Conservation (phyloP, 2,329 filamentous ascomycete genomes). For the Magnaporthiopsis incrustans region DNA sequence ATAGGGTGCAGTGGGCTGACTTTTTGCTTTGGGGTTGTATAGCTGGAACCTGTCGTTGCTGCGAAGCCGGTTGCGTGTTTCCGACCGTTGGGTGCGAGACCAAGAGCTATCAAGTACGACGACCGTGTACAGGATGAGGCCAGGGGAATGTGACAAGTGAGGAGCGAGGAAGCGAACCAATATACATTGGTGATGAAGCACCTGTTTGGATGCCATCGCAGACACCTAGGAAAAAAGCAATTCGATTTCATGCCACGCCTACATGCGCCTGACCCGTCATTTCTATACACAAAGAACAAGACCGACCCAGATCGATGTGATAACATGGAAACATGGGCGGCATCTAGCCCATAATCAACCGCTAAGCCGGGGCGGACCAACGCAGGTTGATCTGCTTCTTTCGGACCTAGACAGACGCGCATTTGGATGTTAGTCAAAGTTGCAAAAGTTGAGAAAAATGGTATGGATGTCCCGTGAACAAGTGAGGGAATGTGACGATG, state of each 20-base stretch:
- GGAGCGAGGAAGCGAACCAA: not conserved
- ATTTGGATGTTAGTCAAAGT: not conserved
- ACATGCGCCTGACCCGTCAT: not conserved
- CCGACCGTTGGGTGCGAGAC: not conserved
- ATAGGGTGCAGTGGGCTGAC: not conserved
- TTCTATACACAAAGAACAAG: not conserved
- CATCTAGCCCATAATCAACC: not conserved
- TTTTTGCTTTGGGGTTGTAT: not conserved
- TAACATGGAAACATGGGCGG: not conserved
- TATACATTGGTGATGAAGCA: not conserved
- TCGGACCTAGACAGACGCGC: conserved; percentile 32
- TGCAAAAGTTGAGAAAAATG: not conserved
- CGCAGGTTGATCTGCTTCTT: conserved; percentile 61
- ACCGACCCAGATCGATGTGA: conserved; percentile 1
- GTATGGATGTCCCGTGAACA: not conserved
- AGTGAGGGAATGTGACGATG: too few relatives aligned
- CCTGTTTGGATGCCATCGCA: not conserved
- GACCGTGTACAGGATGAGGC: too few relatives aligned
- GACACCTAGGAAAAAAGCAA: not conserved
- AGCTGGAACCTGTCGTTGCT: not conserved
- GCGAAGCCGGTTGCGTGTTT: not conserved
- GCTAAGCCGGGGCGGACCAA: conserved; percentile 39
- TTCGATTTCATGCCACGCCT: not conserved
- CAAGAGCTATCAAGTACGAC: not conserved
- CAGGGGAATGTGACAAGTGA: not conserved